Evolutionary conservation across 2,329 filamentous ascomycete species (phyloP), one percentile per base, ranked within the genome.

Genomic region (Orbilia oligospora): DNA sequence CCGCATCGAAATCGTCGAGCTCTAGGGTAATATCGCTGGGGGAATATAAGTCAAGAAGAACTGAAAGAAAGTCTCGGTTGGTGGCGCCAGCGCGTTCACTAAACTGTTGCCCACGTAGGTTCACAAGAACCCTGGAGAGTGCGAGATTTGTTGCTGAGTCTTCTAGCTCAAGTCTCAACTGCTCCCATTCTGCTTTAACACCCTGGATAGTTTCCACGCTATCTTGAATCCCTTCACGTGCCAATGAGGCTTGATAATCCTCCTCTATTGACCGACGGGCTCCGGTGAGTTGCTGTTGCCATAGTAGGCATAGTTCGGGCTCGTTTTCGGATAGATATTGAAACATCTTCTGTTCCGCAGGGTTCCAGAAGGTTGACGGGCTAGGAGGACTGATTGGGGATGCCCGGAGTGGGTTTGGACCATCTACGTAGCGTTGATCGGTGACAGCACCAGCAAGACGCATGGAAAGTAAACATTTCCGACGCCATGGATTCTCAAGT

Each of bases 111-210:
- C 70, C 38, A 16, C 51, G 48, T 10, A 6, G 22, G 9, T 51
- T 27, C 16, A 73, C 70, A 1, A 73, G 58, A 16, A 67, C 70
- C 16, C 61, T 63, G 10, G 70, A 66, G 4, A 73, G 61, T 8
- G 70, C 70, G 8, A 73, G 70, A 10, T 73, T 73, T 49, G 70
- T 38, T 12, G 70, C 70, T 12, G 70, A 73, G 41, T 73, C 70
- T 41, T 66, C 70, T 18, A 73, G 14, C 22, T 73, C 70, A 18
- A 61, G 55, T 20, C 41, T 64, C 14, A 73, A 27, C 22, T 56
- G 53, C 6, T 51, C 49, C 70, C 70, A 73, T 5, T 73, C 49
- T 14, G 70, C 20, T 38, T 58, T 48, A 22, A 73, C 44, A 10
- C 51, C 61, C 1, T 38, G 38, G 18, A 73, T 73, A 12, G n/a